Evolutionary conservation across 345 rosid genomes (phyloP).

Genomic region (Sonneratia alba): DNA sequence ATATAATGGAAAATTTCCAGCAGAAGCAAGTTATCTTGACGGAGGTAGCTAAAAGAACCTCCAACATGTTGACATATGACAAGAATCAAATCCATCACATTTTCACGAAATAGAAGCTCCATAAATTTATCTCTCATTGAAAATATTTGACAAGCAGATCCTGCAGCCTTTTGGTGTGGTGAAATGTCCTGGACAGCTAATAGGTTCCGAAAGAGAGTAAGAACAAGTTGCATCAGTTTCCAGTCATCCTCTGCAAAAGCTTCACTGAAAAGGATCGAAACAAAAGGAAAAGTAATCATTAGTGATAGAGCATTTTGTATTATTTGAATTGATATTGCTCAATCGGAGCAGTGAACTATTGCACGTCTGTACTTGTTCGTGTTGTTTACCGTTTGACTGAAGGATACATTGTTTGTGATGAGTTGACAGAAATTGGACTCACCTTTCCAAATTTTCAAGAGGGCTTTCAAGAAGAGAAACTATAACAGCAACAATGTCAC

Average conservation of each 20-base stretch:
- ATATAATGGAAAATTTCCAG: conserved; percentile 67
- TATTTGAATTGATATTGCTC: not conserved
- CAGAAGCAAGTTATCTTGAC: conserved; percentile 74
- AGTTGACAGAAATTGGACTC: conserved; percentile 4
- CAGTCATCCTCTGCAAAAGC: conserved; percentile 82
- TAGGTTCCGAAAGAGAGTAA: conserved; percentile 73
- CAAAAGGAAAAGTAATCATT: not conserved
- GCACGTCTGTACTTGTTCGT: not conserved
- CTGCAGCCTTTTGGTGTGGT: conserved; percentile 56
- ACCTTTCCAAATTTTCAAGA: conserved; percentile 73
- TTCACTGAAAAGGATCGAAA: conserved; percentile 39
- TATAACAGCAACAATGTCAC: conserved; percentile 55
- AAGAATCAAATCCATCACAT: conserved; percentile 67
- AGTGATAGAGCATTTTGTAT: not conserved
- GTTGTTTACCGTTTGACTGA: not conserved
- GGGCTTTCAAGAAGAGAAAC: conserved; percentile 76
- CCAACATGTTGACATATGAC: conserved; percentile 59
- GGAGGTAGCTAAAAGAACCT: conserved; percentile 43
- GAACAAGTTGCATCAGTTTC: conserved; percentile 87
- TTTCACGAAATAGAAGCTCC: conserved; percentile 66
- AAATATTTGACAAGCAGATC: conserved; percentile 48
- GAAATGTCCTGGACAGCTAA: conserved; percentile 80
- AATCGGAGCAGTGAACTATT: not conserved
- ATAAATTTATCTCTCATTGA: conserved; percentile 74
- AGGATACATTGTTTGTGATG: not conserved